Evolutionary conservation across 768 basidiomycete genomes (phyloP), one percentile per base, ranked within the genome.

Genomic region (Lactarius tabidus): DNA sequence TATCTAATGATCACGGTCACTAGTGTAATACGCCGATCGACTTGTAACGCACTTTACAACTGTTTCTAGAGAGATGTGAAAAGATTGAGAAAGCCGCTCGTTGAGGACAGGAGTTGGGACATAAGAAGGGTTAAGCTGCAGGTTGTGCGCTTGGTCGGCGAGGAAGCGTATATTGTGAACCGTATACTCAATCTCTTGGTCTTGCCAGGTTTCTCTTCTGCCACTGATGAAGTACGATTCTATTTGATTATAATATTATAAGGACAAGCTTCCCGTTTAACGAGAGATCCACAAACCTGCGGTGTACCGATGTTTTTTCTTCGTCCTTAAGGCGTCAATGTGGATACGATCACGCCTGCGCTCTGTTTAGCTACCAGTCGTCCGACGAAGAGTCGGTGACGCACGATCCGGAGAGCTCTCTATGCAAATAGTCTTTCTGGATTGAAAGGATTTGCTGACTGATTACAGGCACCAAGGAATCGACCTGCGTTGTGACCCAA

Each of bases 71-170:
- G 57, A 51, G 2, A 64, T 6, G 20, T 6, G 12, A 35, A 64
- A 64, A 2, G 8, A 20, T 18, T 41, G 23, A 4, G 23, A 55
- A n/a, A 60, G 59, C 18, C 39, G 29, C 6, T 39, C 26, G 31
- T 45, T 54, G 2, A 60, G n/a, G 33, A 23, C 43, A 10, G 59
- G 64, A 1, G 14, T 26, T 2, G 64, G 53, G n/a, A 65, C 36
- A 35, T 55, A 60, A 2, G 17, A 29, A 8, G 52, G 48, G n/a
- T 65, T 59, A 2, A 65, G 58, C n/a, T 55, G 64, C 31, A 60
- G 1, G 3, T 53, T 51, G 18, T 65, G 64, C 31, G 5, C 18
- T n/a, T 65, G 10, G 2, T 65, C 64, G 10, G 57, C 18, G 3
- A 58, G 45, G 6, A 59, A 12, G 18, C 33, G 36, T 6, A 65